A percentile compares a stretch with the other conserved stretches of the same genome.
Conservation (phyloP, 257 asterid genomes). For the Nicotiana otophora region DNA sequence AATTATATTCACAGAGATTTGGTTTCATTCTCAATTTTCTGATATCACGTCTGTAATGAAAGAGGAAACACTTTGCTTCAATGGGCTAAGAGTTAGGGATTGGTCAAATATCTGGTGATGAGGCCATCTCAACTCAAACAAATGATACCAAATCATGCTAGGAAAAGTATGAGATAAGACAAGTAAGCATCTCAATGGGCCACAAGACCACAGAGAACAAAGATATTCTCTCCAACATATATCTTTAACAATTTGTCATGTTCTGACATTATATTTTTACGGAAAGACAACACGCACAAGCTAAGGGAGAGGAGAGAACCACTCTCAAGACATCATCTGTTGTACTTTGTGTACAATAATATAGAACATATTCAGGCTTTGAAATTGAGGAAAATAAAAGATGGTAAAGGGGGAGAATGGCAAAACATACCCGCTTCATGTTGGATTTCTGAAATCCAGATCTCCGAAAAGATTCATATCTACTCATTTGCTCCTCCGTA, state of each 20-base stretch:
- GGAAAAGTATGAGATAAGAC: neutral
- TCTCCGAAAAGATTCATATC: conserved; percentile 86
- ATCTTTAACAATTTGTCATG: neutral
- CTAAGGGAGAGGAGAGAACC: neutral
- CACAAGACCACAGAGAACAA: neutral
- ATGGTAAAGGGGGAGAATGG: neutral
- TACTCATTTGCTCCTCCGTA: conserved; percentile 82
- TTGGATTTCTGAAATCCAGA: conserved; percentile 83
- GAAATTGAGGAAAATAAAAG: neutral
- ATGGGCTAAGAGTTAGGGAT: neutral
- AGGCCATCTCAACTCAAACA: neutral
- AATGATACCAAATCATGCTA: neutral
- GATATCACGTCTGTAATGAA: neutral
- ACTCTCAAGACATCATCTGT: neutral
- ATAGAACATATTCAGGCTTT: neutral
- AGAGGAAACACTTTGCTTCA: neutral
- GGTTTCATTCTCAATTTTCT: neutral
- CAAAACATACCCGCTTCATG: conserved; percentile 64
- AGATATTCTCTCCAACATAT: neutral
- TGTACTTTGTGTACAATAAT: neutral
- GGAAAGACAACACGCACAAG: neutral
- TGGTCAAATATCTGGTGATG: neutral
- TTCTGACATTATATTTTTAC: neutral
- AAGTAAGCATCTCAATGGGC: neutral
- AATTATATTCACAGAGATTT: neutral